These are phyloP conservation scores for Cardiospermum halicacabum DNA, from an alignment of 345 rosid species.

Conservation along the genomic window DNA sequence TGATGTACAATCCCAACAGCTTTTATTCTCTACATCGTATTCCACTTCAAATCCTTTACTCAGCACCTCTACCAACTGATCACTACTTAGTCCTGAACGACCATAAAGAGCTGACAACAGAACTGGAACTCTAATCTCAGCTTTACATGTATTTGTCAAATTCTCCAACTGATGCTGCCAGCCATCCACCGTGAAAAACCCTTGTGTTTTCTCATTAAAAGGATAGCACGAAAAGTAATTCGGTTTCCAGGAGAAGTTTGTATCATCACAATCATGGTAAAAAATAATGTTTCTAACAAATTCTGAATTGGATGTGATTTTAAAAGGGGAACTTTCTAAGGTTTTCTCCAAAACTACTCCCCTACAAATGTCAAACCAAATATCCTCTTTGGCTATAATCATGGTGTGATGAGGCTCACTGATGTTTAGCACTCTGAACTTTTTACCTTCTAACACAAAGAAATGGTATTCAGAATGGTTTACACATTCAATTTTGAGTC, in stretches of 20 bases:
- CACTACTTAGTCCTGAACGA: rapidly evolving
- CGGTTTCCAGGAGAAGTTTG: too few species aligned
- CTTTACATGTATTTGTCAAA: not conserved
- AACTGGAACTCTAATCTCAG: not conserved
- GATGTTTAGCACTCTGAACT: conserved; percentile 4
- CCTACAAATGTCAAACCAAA: conserved; percentile 14
- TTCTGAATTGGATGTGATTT: rapidly evolving
- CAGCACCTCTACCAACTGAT: not conserved
- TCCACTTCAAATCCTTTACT: not conserved
- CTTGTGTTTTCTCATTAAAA: rapidly evolving
- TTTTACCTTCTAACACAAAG: not conserved
- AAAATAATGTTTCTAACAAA: conserved; percentile 21
- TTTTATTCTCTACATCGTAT: rapidly evolving
- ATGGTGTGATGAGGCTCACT: not conserved
- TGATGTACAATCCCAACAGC: not conserved
- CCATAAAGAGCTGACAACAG: rapidly evolving
- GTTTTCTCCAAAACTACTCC: not conserved
- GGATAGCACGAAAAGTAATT: not conserved
- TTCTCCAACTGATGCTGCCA: not conserved
- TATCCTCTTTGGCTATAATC: conserved; percentile 19
- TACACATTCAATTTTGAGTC: conserved; percentile 33
- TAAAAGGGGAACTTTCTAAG: not conserved
- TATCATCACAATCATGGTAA: not conserved
- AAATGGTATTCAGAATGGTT: not conserved
- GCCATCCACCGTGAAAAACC: not conserved